Evolutionary conservation across 345 rosid genomes (phyloP).

Genomic region (Melaleuca alternifolia): DNA sequence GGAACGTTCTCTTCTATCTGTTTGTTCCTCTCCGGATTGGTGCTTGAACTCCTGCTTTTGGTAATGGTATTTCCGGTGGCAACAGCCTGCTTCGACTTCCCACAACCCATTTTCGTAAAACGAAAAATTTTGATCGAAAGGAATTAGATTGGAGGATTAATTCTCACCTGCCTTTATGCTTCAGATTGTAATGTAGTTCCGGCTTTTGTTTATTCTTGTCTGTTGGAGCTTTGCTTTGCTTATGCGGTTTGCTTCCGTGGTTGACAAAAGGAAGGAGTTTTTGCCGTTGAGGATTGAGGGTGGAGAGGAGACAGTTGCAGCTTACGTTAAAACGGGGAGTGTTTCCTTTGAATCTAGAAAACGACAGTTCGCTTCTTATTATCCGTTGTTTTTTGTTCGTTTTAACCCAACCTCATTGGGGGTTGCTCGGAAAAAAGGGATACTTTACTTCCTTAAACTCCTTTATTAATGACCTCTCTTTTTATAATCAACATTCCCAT

Average conservation of each 20-base stretch:
- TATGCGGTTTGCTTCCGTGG: not conserved
- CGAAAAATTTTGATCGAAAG: not conserved
- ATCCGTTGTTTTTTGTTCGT: not conserved
- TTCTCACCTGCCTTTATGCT: not conserved
- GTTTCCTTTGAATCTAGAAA: not conserved
- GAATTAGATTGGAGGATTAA: not conserved
- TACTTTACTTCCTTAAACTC: not conserved
- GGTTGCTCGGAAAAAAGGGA: not conserved
- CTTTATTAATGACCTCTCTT: too few species aligned
- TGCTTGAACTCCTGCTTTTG: not conserved
- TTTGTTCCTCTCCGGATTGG: not conserved
- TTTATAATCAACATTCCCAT: not conserved
- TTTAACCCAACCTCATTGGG: not conserved
- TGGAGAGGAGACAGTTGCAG: not conserved
- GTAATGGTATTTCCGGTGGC: slow-evolving; percentile 41
- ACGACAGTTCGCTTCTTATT: not conserved
- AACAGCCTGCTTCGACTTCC: slow-evolving; percentile 53
- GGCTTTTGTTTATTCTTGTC: not conserved
- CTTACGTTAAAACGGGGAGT: not conserved
- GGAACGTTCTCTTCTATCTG: not conserved
- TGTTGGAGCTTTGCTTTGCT: not conserved
- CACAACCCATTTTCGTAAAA: slow-evolving; percentile 46
- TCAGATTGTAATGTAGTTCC: not conserved
- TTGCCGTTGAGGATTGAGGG: not conserved
- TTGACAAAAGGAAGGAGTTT: not conserved